Base-by-base conservation (phyloP, 2,329 filamentous ascomycete genomes). In the Thielaviopsis ethacetica region DNA sequence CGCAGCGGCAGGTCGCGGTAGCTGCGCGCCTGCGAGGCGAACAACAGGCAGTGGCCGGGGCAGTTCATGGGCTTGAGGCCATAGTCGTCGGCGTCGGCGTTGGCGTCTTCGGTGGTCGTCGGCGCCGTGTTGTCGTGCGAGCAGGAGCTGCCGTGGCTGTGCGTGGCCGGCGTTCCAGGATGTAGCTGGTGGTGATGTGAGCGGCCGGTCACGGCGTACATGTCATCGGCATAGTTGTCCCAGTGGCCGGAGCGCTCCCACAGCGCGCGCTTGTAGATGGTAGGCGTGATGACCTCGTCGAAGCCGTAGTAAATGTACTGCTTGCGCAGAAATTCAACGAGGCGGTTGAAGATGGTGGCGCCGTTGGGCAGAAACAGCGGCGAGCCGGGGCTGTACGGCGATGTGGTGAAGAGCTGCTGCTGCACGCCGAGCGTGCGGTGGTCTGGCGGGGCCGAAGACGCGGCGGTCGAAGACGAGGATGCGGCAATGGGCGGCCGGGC, bases 61-160 rank as follows among this genome's bases (percentile, higher is more conserved):
- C 89, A 95, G 68, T 95, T 95, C 89, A 95, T 95, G 15, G 89
- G 89, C 70, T 95, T 95, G 64, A 95, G 73, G 19, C 87, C 88
- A 70, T 88, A 94, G 62, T 87, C 85, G 63, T 84, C 82, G 62
- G 81, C 77, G 61, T 79, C 78, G 62, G 83, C 80, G 21, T 68
- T 67, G 0, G 65, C 30, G 30, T 9, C 30, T 34, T 34, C 7
- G 60, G 51, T 61, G 34, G 38, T 49, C 24, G 61, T 66, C 59
- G 56, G 63, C 22, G 26, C 63, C 62, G 12, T 72, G 68, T 54
- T 26, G 6, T 67, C 70, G 59, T 67, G 71, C 0, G 59, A 53
- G 1, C 61, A 54, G 41, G 61, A 59, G 24, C 9, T 7, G 24
- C n/a, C 17, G 41, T 57, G 58, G 13, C 15, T n/a, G 34, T 47